Evolutionary conservation across 75 land plant genomes (phyloP).

Genomic region (Pinus albicaulis): DNA sequence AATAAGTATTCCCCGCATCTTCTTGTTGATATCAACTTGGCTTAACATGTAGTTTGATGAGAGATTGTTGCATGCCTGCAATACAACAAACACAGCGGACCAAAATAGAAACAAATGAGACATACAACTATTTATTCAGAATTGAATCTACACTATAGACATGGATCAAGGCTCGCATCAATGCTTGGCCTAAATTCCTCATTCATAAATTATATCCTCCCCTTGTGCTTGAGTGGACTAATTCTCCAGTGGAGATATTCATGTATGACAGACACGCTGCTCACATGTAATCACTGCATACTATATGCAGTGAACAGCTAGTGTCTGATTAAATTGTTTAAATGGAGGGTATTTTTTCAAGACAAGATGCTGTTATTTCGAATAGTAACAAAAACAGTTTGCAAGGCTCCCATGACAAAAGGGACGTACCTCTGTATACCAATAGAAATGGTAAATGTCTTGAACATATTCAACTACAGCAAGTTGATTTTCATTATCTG

Average conservation of each 20-base stretch:
- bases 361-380: background rate
- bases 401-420: background rate
- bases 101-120: too few species aligned
- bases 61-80: conserved; percentile 46
- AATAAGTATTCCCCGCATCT: conserved; percentile 72
- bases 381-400: background rate
- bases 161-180: background rate
- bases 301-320: background rate
- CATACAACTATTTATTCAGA: too few species aligned
- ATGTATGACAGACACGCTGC: background rate
- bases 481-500: conserved; percentile 50
- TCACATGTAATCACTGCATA: background rate
- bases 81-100: background rate
- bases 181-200: too few species aligned
- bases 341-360: background rate
- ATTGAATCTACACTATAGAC: too few species aligned
- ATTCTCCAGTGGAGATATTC: background rate
- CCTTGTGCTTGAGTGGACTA: background rate
- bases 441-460: conserved; percentile 74
- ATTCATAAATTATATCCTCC: too few species aligned
- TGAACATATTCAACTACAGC: conserved; percentile 75
- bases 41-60: conserved; percentile 59
- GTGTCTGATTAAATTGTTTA: background rate
- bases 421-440: conserved; percentile 47
- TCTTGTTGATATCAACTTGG: conserved; percentile 60